Percentiles rank a stretch among this genome's conserved stretches.
Conservation (phyloP, 2,329 filamentous ascomycete species). For the Fusarium scirpi region DNA sequence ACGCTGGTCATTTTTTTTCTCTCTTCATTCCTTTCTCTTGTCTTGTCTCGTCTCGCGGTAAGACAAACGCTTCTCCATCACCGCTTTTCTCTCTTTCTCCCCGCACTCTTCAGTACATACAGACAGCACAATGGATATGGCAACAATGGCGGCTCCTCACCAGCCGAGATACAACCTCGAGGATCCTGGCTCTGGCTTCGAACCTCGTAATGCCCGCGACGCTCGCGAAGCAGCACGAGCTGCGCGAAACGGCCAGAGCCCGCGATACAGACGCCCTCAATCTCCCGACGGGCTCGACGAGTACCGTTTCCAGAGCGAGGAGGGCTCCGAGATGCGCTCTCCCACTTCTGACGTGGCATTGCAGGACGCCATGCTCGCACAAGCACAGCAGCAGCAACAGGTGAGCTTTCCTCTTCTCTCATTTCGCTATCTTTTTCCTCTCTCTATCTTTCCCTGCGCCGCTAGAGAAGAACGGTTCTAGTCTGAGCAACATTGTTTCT, state of each 20-base stretch:
- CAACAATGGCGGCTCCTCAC: constrained; percentile 34
- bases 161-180: constrained; percentile 38
- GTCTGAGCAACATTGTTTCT: constrained; percentile 28
- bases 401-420: constrained; percentile 22
- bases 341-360: constrained; percentile 47
- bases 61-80: constrained; percentile 1
- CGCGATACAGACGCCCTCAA: constrained; percentile 44
- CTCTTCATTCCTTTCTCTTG: constrained; percentile 9
- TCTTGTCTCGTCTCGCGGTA: neutral
- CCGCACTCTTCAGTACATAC: neutral
- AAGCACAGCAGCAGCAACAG: constrained; percentile 47
- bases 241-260: constrained; percentile 41
- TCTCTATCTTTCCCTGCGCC: neutral
- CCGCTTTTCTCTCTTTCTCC: neutral
- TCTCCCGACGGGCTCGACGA: constrained; percentile 45
- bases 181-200: constrained; percentile 34
- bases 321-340: constrained; percentile 41
- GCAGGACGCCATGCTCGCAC: constrained; percentile 48
- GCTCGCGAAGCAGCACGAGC: constrained; percentile 43
- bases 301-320: constrained; percentile 39
- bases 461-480: constrained; percentile 1
- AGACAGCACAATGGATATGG: constrained; percentile 15
- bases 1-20: constrained; percentile 7
- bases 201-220: constrained; percentile 44
- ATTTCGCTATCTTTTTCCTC: neutral